Base-by-base conservation (phyloP, 768 basidiomycete genomes). In the Imleria badia region DNA sequence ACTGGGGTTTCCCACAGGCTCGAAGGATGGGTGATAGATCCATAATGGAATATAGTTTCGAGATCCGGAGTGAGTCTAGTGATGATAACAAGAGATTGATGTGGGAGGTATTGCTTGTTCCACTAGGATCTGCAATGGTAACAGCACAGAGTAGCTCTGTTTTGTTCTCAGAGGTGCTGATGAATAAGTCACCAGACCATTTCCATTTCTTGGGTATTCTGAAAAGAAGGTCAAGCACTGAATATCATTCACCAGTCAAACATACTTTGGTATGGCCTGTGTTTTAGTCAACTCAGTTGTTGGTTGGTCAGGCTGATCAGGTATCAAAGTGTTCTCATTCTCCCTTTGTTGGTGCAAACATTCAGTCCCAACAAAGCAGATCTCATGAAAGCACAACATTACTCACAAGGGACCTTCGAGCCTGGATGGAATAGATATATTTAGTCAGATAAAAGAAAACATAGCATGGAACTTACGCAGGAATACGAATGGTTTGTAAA, bases 151-250 rank as follows among this genome's bases (percentile, higher is more conserved):
- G 59, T 8, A 68, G 68, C 51, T 82, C 76, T 26, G 73, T 66
- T 22, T 69, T 67, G 20, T 70, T 72, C 6, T 69, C 64, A 19
- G 66, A 66, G 3, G 68, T 67, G 23, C 72, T 73, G 20, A 80
- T 73, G 50, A 76, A 75, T 29, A 88, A 71, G 20, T 79, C 71
- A 22, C 86, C 87, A 35, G 75, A 71, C 87, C 88, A 89, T 58
- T 75, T 82, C 81, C 81, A 89, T 49, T 80, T 80, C 63, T 82
- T 83, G 20, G 73, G 74, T 38, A 83, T 80, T 58, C 85, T 87
- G 51, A 2, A 39, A 47, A 38, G 36, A 22, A 38, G 6, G 36
- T 66, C 2, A 66, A 66, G 55, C 29, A 35, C 17, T 29, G 14
- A 20, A 39, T 39, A 38, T 40, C 2, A 42, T 38, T 17, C 29